A percentile compares a stretch with the other conserved stretches of the same genome.
Evolutionary conservation across 2,329 filamentous ascomycete species (phyloP).

Genomic region (Dactylellina parvicollis): DNA sequence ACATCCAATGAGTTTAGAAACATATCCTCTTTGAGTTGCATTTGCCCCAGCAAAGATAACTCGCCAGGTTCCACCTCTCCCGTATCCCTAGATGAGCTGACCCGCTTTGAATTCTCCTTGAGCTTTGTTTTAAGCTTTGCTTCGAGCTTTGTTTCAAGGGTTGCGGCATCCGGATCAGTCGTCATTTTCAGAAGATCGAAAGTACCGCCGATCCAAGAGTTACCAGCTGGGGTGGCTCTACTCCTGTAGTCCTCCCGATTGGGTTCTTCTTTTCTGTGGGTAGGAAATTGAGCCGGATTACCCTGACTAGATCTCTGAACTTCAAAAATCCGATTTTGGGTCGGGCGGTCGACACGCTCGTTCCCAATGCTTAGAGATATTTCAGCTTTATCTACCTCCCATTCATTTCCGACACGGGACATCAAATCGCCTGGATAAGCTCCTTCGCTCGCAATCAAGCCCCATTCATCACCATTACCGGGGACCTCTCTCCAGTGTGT

Average conservation of each 20-base stretch:
- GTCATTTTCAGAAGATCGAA: no score
- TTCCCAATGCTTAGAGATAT: background rate
- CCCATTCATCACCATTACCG: background rate
- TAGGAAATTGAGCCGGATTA: background rate
- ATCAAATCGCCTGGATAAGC: background rate
- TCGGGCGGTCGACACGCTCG: background rate
- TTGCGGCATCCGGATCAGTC: no score
- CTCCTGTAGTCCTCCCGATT: background rate
- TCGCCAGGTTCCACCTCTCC: no score
- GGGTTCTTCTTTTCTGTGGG: background rate
- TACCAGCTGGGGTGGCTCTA: background rate
- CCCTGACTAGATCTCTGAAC: background rate
- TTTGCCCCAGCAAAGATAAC: background rate
- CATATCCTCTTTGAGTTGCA: no score
- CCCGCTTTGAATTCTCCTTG: no score
- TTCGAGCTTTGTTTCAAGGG: no score
- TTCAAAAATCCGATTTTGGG: background rate
- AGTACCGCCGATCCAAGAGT: no score
- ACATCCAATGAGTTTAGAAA: conserved; percentile 1
- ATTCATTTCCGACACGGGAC: background rate
- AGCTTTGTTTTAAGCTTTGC: no score
- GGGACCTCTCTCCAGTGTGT: conserved; percentile 4
- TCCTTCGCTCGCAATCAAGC: background rate
- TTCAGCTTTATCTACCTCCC: conserved; percentile 1
- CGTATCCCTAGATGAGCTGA: no score